Base-by-base conservation (phyloP, 352 stramenopile genomes). In the Phytophthora chlamydospora region DNA sequence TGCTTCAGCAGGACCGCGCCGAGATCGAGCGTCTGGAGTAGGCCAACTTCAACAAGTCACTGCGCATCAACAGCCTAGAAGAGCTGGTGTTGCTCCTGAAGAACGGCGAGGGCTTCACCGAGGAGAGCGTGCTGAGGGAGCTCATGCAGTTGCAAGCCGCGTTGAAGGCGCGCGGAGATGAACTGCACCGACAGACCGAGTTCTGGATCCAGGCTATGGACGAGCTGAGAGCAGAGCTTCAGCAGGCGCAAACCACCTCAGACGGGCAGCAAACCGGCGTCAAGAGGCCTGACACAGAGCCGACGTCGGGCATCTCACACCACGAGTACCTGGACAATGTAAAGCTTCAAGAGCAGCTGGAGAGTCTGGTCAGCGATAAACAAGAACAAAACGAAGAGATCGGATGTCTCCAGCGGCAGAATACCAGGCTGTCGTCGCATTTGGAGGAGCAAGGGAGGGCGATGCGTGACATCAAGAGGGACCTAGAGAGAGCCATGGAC, bases 1-100 rank as follows among this genome's bases (percentile, higher is more conserved):
- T 78, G 32, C 48, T 80, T 11, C 71, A 68, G 16, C 68, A 80
- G 50, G 65, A 84, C 49, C 59, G 76, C 38, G 62, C 53, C 5
- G 68, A 75, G 38, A 61, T 63, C 21, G 70, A 88, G 19, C 62
- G 69, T 7, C 62, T 89, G 4, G 46, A 67, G 17, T 76, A 73
- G 44, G 78, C 85, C 31, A 82, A 80, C 45, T 85, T 85, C 60
- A 88, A 83, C 66, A 73, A 83, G 65, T 66, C 68, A 52, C 62
- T 83, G 46, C 75, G 70, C 21, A 72, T 88, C 31, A 71, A 75
- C 41, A 66, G 69, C 39, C 70, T 88, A 6, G 75, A 90, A 49
- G 66, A 88, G 43, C 68, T 74, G 13, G 57, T 90, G 32, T 56
- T 73, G 14, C 63, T 66, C 11, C 66, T 78, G 43, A 71, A 76